Evolutionary conservation across 768 basidiomycete species (phyloP).

Genomic region (Tulasnella sp.): DNA sequence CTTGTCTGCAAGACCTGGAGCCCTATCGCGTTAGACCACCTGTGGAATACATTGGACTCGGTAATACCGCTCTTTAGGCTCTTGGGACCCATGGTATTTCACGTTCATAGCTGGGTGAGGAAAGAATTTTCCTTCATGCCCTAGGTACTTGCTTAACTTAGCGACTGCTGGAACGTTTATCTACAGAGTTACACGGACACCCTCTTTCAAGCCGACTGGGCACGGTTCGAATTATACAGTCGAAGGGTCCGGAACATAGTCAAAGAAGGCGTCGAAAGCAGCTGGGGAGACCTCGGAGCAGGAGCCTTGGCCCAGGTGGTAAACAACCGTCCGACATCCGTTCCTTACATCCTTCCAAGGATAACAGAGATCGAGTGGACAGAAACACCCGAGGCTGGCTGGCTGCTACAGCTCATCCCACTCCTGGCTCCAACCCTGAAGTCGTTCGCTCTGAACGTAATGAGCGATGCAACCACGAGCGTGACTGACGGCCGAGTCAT

Average conservation of each 20-base stretch:
- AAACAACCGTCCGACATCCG: neutral
- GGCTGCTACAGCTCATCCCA: neutral
- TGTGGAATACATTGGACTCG: neutral
- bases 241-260: slow-evolving; percentile 15
- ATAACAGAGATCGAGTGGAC: neutral
- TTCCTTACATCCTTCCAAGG: neutral
- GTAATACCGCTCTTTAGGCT: neutral
- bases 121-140: neutral
- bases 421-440: neutral
- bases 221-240: neutral
- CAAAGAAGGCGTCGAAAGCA: slow-evolving; percentile 9
- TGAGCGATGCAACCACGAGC: neutral
- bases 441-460: neutral
- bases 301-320: neutral
- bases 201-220: neutral
- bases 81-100: neutral
- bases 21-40: neutral
- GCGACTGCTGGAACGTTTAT: neutral
- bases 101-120: neutral
- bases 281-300: slow-evolving; percentile 48
- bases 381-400: neutral
- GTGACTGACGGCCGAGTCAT: neutral
- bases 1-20: neutral
- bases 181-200: neutral
- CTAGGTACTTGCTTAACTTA: neutral